Evolutionary conservation across 305 asterid genomes (phyloP).

Genomic region (Nicotiana rustica): DNA sequence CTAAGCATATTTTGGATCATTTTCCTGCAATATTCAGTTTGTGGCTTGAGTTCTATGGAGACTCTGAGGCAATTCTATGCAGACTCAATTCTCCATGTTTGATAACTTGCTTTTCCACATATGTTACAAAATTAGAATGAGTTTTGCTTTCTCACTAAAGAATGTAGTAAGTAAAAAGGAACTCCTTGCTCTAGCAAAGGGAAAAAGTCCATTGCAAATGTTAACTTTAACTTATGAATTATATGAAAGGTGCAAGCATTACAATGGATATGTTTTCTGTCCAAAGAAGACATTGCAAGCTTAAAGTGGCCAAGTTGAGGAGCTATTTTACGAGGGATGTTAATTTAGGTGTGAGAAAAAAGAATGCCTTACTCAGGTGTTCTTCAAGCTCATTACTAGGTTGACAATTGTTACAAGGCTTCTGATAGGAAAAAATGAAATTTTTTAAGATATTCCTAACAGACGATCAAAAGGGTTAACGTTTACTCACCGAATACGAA

Average conservation of each 20-base stretch:
- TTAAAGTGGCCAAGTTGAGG: not conserved
- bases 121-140: not conserved
- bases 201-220: not conserved
- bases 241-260: not conserved
- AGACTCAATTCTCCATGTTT: not conserved
- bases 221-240: not conserved
- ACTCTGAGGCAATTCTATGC: not conserved
- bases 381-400: not conserved
- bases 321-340: not conserved
- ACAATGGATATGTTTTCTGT: not conserved
- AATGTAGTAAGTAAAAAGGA: too few species aligned
- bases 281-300: not conserved
- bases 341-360: too few species aligned
- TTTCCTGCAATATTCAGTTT: not conserved
- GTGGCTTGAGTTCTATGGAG: not conserved
- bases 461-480: too few species aligned
- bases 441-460: too few species aligned
- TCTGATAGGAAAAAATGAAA: too few species aligned
- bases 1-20: not conserved
- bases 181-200: not conserved
- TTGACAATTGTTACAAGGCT: not conserved
- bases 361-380: too few species aligned
- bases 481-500: too few species aligned
- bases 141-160: not conserved
- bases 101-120: not conserved